Conservation (phyloP, 2,329 filamentous ascomycete species). For the Scedosporium boydii region DNA sequence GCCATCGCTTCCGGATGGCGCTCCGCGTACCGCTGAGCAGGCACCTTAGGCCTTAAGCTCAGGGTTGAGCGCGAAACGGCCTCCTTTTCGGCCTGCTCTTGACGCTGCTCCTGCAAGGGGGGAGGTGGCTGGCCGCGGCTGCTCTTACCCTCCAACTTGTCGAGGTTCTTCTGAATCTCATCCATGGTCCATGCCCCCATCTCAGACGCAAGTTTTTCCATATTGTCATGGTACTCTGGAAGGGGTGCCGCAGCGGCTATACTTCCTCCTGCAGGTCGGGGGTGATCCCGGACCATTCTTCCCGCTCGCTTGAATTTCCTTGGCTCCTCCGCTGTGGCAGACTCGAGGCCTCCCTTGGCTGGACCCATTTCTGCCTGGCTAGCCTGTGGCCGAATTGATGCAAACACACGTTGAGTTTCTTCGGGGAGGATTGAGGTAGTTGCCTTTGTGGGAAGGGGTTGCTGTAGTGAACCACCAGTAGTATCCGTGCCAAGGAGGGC, state of each 20-base stretch:
- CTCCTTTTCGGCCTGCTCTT: slow-evolving; percentile 4
- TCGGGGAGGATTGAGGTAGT: no score
- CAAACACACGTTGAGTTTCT: no score
- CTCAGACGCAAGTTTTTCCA: slow-evolving; percentile 40
- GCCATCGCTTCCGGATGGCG: slow-evolving; percentile 36
- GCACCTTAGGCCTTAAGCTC: slow-evolving; percentile 47
- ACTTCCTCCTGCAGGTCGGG: neutral
- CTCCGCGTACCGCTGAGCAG: slow-evolving; percentile 44
- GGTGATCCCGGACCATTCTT: neutral
- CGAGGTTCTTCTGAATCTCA: slow-evolving; percentile 45
- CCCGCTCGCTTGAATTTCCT: slow-evolving; percentile 1
- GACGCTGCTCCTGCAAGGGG: neutral
- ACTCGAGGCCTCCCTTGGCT: neutral
- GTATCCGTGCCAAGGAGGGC: neutral
- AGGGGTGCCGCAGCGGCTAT: slow-evolving; percentile 6
- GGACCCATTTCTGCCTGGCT: neutral
- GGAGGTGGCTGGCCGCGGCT: slow-evolving; percentile 10
- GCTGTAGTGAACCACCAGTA: neutral
- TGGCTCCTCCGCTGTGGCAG: neutral
- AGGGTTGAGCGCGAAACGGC: slow-evolving; percentile 14
- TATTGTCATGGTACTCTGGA: slow-evolving; percentile 27
- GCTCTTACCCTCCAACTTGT: slow-evolving; percentile 29
- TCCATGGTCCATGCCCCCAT: slow-evolving; percentile 51
- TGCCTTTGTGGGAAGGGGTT: neutral
- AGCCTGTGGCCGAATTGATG: neutral